Percentiles rank a stretch among this genome's conserved stretches.
Conservation (phyloP, 1,284 basidiomycete species). For the Heterobasidion occidentale region DNA sequence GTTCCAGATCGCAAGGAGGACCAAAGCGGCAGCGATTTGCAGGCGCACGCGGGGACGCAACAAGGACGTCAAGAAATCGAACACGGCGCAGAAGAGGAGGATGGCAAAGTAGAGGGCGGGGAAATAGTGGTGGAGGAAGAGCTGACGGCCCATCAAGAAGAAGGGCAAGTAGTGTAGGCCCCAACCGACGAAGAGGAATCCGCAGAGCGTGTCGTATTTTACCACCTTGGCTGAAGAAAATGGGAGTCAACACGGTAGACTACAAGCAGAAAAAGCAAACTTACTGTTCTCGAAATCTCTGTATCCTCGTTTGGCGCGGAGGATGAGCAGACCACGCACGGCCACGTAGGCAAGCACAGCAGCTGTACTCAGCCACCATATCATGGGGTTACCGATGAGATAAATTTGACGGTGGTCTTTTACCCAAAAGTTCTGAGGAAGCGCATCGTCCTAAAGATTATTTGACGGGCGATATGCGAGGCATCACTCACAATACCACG, state of each 20-base stretch:
- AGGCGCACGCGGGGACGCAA: slow-evolving; percentile 73
- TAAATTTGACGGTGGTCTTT: slow-evolving; percentile 95
- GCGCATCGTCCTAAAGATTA: not conserved
- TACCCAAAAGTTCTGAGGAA: slow-evolving; percentile 88
- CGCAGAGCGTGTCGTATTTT: slow-evolving; percentile 88
- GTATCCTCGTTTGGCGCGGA: slow-evolving; percentile 88
- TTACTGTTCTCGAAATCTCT: slow-evolving; percentile 86
- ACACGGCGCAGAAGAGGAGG: slow-evolving; percentile 70
- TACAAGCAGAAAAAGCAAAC: slow-evolving; percentile 21
- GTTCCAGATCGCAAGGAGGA: slow-evolving; percentile 70
- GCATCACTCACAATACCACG: slow-evolving; percentile 79
- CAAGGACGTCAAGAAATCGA: slow-evolving; percentile 80
- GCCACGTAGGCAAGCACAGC: slow-evolving; percentile 64
- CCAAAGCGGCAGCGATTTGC: slow-evolving; percentile 70
- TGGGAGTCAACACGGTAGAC: not conserved
- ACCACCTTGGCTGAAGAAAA: slow-evolving; percentile 64
- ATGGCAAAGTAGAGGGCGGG: slow-evolving; percentile 94
- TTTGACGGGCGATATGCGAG: not conserved
- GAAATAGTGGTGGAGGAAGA: slow-evolving; percentile 97
- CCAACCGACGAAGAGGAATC: slow-evolving; percentile 93
- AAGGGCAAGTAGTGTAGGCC: slow-evolving; percentile 93
- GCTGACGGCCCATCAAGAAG: slow-evolving; percentile 92
- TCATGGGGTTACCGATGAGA: slow-evolving; percentile 87
- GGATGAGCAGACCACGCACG: slow-evolving; percentile 71
- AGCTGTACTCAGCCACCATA: slow-evolving; percentile 83